phyloP scores from a whole-genome alignment of 768 basidiomycete species.

The Mycena belliarum region DNA sequence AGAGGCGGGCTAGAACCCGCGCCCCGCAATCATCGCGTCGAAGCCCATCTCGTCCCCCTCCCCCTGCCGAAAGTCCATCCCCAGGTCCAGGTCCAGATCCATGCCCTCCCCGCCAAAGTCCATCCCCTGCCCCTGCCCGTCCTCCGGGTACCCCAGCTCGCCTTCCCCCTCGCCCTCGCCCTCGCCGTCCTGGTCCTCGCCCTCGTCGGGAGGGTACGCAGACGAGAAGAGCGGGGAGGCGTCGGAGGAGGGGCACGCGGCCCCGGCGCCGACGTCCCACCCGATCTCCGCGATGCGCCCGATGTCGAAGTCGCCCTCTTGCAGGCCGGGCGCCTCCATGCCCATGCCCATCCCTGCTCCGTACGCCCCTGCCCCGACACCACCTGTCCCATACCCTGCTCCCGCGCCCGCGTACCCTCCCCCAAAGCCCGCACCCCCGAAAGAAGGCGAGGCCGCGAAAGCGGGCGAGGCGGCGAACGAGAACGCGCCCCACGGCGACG shows the following conservation, averaged over 20 bases:
- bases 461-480: too few relatives aligned
- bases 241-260: neutral
- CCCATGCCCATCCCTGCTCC: neutral
- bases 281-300: conserved; percentile 15
- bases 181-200: too few relatives aligned
- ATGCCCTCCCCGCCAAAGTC: neutral
- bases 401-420: too few relatives aligned
- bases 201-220: too few relatives aligned
- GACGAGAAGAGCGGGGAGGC: too few relatives aligned
- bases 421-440: too few relatives aligned
- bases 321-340: neutral
- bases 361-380: too few relatives aligned
- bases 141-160: too few relatives aligned
- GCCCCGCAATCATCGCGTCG: conserved; percentile 14
- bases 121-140: neutral
- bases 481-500: conserved; percentile 6
- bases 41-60: conserved; percentile 8
- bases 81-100: neutral
- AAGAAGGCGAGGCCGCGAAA: too few relatives aligned
- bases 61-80: too few relatives aligned
- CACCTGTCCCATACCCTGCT: too few relatives aligned
- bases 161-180: too few relatives aligned
- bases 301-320: conserved; percentile 18
- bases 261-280: conserved; percentile 5
- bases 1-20: conserved; percentile 4